phyloP scores from a whole-genome alignment of 768 basidiomycete genomes.

The Scleroderma citrinum region DNA sequence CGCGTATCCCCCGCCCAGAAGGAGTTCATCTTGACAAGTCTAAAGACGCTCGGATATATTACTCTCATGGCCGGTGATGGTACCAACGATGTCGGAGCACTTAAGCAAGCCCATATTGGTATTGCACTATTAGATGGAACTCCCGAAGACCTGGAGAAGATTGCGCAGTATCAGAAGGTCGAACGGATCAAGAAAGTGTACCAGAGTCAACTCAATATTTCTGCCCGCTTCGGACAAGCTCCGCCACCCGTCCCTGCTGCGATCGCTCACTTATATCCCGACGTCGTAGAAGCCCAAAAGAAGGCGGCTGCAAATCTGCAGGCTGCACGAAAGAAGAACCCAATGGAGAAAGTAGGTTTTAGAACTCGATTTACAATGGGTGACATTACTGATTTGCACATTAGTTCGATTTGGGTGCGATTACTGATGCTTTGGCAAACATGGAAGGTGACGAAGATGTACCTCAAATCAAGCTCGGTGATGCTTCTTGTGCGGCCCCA shows the following conservation, averaged over 20 bases:
- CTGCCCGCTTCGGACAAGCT: slow-evolving; percentile 83
- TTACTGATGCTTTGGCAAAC: slow-evolving; percentile 82
- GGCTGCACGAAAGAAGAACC: slow-evolving; percentile 70
- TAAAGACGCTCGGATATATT: slow-evolving; percentile 83
- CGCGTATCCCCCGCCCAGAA: slow-evolving; percentile 96
- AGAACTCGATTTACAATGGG: not conserved
- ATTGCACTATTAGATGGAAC: slow-evolving; percentile 91
- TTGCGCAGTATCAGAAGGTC: slow-evolving; percentile 84
- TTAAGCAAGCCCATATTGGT: slow-evolving; percentile 97
- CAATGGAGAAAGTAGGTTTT: slow-evolving; percentile 79
- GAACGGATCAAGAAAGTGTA: slow-evolving; percentile 97
- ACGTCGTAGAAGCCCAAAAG: slow-evolving; percentile 86
- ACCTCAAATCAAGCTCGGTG: slow-evolving; percentile 98
- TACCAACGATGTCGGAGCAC: slow-evolving; percentile 96
- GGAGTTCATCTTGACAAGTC: slow-evolving; percentile 87
- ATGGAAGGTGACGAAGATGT: slow-evolving; percentile 95
- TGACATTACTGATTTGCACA: slow-evolving; percentile 15
- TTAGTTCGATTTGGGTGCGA: slow-evolving; percentile 71
- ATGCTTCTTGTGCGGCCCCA: slow-evolving; percentile 96
- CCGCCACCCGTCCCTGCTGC: slow-evolving; percentile 90
- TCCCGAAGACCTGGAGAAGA: slow-evolving; percentile 85
- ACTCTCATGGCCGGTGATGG: slow-evolving; percentile 99
- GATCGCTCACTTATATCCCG: slow-evolving; percentile 83
- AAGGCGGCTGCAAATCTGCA: slow-evolving; percentile 62
- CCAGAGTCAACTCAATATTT: slow-evolving; percentile 90